phyloP scores from a whole-genome alignment of 345 rosid species.

The Aurinia saxatilis region DNA sequence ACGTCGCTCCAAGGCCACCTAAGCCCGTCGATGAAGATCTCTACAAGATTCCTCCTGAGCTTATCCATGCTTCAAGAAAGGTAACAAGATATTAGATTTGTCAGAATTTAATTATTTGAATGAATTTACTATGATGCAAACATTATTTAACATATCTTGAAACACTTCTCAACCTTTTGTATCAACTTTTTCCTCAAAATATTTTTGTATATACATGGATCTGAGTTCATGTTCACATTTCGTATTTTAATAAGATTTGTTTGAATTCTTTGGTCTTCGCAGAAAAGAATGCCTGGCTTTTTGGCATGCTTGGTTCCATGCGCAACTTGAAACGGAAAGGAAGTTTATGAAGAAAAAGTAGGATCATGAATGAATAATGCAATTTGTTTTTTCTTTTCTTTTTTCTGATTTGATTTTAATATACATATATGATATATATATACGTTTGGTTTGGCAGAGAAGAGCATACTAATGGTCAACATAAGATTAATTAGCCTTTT shows the following conservation, averaged over 20 bases:
- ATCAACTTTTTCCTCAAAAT: neutral
- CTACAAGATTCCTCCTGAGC: slow-evolving; percentile 81
- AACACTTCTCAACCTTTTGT: too few relatives aligned
- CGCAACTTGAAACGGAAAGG: slow-evolving; percentile 33
- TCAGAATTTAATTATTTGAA: too few relatives aligned
- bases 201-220: too few relatives aligned
- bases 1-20: slow-evolving; percentile 32
- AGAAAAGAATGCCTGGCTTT: slow-evolving; percentile 64
- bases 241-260: neutral
- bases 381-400: neutral
- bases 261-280: slow-evolving; percentile 14
- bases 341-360: slow-evolving; percentile 4
- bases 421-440: slow-evolving; percentile 17
- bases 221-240: neutral
- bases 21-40: slow-evolving; percentile 87
- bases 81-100: too few relatives aligned
- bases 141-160: too few relatives aligned
- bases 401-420: neutral
- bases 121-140: too few relatives aligned
- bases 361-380: slow-evolving; percentile 21
- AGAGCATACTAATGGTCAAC: slow-evolving; percentile 16
- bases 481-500: neutral
- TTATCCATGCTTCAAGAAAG: slow-evolving; percentile 53
- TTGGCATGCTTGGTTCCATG: slow-evolving; percentile 73
- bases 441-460: slow-evolving; percentile 17